Evolutionary conservation across 345 rosid genomes (phyloP), one percentile per base, ranked within the genome.

Genomic region (Psidium guajava): DNA sequence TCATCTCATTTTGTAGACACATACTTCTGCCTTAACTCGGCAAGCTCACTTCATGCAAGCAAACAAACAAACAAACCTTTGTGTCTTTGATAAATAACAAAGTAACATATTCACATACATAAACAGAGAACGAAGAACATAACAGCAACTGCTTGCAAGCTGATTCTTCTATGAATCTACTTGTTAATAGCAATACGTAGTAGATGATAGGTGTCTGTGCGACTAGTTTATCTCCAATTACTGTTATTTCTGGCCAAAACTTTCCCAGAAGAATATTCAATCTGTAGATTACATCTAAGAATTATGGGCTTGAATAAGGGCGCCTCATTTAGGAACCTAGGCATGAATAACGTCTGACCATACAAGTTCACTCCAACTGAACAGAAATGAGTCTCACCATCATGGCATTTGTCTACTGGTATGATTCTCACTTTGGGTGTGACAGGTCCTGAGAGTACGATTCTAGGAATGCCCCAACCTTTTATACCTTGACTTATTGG

Each of bases 371-470:
- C 44, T 32, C 21, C 44, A 7, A 64, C 44, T 32, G 75, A 64
- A 64, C 75, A 32, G n/a, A 64, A 32, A 64, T 64, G 24, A 8
- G 75, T 64, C 44, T 28, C 75, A 64, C 36, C 44, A 32, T 32
- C 24, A 64, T 92, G 96, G 92, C 94, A 93, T 92, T 92, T 94
- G 94, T 93, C 94, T 91, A 93, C 94, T 94, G 94, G 95, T 91
- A 94, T 93, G 95, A 92, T 94, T 93, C 96, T 93, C 84, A 90
- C 95, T 93, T 93, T 89, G 96, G 96, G 94, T 93, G 98, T 91
- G 92, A 96, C 94, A 93, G 95, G 95, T 94, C 96, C 92, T 86
- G 90, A 16, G 91, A 94, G 94, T 93, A 92, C 88, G 88, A 94
- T 94, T 94, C 95, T 91, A 89, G 87, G 92, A 93, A 93, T 90